Conservation (phyloP, 352 stramenopile genomes). For the Phytophthora meadii region DNA sequence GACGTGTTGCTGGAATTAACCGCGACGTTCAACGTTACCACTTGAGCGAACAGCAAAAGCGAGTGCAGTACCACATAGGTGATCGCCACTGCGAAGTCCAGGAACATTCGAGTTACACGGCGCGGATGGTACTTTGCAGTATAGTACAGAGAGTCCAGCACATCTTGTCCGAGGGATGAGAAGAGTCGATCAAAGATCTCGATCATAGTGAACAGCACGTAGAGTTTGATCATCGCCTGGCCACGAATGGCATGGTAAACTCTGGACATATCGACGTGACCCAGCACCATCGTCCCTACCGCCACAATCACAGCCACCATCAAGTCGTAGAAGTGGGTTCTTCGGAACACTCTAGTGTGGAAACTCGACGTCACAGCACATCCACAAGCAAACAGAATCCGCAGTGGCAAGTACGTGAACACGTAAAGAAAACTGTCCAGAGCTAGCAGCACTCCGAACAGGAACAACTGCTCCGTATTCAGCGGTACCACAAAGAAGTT, state of each 20-base stretch:
- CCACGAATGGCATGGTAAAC: conserved; percentile 98
- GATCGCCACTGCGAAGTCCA: conserved; percentile 81
- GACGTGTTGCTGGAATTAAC: conserved; percentile 96
- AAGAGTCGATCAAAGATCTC: conserved; percentile 99
- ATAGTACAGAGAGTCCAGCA: conserved; percentile 96
- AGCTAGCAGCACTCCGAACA: conserved; percentile 95
- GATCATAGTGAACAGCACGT: conserved; percentile 98
- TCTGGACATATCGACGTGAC: conserved; percentile 95
- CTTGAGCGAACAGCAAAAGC: conserved; percentile 96
- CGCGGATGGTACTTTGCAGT: conserved; percentile 83
- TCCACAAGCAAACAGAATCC: conserved; percentile 84
- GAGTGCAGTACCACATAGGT: conserved; percentile 92
- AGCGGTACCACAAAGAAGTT: conserved; percentile 83
- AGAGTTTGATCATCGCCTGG: conserved; percentile 99
- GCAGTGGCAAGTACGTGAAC: conserved; percentile 95
- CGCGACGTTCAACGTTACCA: conserved; percentile 98
- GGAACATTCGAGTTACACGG: conserved; percentile 69
- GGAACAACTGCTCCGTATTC: conserved; percentile 88
- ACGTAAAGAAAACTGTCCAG: conserved; percentile 98
- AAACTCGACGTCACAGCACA: conserved; percentile 82
- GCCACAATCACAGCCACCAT: conserved; percentile 89
- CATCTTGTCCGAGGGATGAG: conserved; percentile 96
- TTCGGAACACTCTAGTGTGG: conserved; percentile 77
- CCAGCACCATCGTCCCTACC: conserved; percentile 77
- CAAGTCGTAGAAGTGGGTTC: conserved; percentile 92